phyloP scores from a whole-genome alignment of 441 rosid species.

The Eugenia klotzschiana region DNA sequence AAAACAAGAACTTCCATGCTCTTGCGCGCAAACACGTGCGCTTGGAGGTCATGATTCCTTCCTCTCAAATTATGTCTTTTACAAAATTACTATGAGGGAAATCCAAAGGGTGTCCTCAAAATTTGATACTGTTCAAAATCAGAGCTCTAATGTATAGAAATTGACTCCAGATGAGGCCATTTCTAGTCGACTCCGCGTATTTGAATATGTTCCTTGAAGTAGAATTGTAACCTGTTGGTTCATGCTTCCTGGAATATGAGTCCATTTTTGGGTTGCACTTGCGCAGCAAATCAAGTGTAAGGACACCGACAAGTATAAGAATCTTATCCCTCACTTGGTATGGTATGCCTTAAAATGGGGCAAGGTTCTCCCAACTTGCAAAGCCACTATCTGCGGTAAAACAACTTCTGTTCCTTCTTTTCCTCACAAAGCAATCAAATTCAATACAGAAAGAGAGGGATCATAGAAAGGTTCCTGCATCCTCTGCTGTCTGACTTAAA shows the following conservation, averaged over 20 bases:
- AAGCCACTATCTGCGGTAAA: constrained; percentile 29
- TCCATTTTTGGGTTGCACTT: background rate
- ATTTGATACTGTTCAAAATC: background rate
- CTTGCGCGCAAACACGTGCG: background rate
- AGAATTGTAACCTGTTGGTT: background rate
- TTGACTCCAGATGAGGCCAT: background rate
- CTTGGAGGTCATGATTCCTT: background rate
- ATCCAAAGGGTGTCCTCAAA: background rate
- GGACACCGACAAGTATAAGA: constrained; percentile 14
- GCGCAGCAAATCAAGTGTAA: background rate
- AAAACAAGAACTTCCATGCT: background rate
- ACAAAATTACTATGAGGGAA: background rate
- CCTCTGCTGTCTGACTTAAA: constrained; percentile 8
- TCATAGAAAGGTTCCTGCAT: constrained; percentile 6
- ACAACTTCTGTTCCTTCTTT: constrained; percentile 7
- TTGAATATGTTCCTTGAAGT: background rate
- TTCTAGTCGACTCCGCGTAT: background rate
- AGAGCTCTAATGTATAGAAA: background rate
- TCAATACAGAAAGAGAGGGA: background rate
- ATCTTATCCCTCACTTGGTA: constrained; percentile 10
- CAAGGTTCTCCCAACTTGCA: constrained; percentile 2
- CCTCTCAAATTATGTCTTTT: background rate
- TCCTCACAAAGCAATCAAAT: constrained; percentile 8
- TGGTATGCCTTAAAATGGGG: constrained; percentile 21
- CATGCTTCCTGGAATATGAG: background rate